Conservation (phyloP, 225 moss, liverwort and hornwort species). For the Antitrichia curtipendula region DNA sequence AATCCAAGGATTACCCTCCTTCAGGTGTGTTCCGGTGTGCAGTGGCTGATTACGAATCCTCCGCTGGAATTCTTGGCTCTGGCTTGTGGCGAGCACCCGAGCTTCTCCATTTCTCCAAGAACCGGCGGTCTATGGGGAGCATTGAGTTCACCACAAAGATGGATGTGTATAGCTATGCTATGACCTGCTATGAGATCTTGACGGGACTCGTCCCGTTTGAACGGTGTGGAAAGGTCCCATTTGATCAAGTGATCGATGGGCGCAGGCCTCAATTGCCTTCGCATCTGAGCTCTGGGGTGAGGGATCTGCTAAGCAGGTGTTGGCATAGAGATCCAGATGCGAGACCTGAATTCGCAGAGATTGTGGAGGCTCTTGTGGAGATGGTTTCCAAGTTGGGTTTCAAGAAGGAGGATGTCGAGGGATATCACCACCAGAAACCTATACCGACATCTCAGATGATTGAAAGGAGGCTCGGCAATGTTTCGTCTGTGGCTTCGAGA, state of each 20-base stretch:
- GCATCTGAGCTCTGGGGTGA: background rate
- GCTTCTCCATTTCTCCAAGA: background rate
- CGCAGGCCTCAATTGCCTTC: background rate
- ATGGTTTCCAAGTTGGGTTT: background rate
- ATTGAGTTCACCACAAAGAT: background rate
- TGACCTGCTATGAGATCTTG: background rate
- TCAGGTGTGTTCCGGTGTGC: background rate
- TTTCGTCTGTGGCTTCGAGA: background rate
- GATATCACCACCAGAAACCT: background rate
- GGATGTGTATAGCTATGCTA: background rate
- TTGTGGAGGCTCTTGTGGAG: background rate
- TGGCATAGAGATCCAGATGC: background rate
- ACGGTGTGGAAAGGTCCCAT: background rate
- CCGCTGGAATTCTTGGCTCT: background rate
- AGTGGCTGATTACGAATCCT: background rate
- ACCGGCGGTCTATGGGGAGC: background rate
- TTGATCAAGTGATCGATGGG: background rate
- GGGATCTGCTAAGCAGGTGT: background rate
- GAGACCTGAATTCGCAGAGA: background rate
- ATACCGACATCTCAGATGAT: background rate
- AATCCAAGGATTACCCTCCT: background rate
- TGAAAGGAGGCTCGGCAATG: background rate
- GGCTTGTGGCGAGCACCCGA: background rate
- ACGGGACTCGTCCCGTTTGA: background rate
- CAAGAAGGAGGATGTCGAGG: background rate